Evolutionary conservation across 108 stramenopile species (phyloP), one percentile per base, ranked within the genome.

Genomic region (Cyclotella baltica): DNA sequence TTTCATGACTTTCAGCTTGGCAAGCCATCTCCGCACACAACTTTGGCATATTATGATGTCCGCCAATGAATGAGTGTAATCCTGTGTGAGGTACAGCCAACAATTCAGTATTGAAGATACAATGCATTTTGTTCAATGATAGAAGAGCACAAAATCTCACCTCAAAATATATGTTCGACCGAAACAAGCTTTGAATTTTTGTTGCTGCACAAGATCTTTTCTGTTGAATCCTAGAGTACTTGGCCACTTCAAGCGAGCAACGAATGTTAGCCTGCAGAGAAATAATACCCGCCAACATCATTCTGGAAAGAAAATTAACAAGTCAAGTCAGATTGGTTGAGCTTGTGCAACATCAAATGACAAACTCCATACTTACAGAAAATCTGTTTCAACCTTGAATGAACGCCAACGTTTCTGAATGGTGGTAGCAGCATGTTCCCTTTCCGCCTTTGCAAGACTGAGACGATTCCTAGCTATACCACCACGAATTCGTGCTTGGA

Each of bases 401-500:
- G 63, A 64, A 23, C 63, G 63, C 63, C 63, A 64, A 23, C 22
- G 13, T 15, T 64, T 64, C 13, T 43, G 43, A 64, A 64, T 64
- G 8, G 25, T 46, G n/a, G 40, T 64, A 25, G 63, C 63, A 46
- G 63, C 38, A 43, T 1, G 1, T 0, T 38, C 0, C 20, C 46
- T 19, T 46, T 11, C 27, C 38, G 11, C 38, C 27, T 33, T 64
- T 43, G 11, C 27, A 18, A 11, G 16, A 4, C 15, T 23, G 27
- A 33, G 6, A 43, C 30, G 18, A 19, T 52, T 67, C 4, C 38
- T 51, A 19, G 33, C 31, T 0, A 67, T 9, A 20, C 13, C 23
- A 33, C 67, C 67, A 20, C 67, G 48, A 33, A 35, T 29, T 52
- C 51, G 67, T 33, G 71, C 61, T 46, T 72, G 71, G 19, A 72